Percentiles rank a stretch among this genome's conserved stretches.
phyloP scores from a whole-genome alignment of 225 moss, liverwort and hornwort species.

The Polytrichum commune region DNA sequence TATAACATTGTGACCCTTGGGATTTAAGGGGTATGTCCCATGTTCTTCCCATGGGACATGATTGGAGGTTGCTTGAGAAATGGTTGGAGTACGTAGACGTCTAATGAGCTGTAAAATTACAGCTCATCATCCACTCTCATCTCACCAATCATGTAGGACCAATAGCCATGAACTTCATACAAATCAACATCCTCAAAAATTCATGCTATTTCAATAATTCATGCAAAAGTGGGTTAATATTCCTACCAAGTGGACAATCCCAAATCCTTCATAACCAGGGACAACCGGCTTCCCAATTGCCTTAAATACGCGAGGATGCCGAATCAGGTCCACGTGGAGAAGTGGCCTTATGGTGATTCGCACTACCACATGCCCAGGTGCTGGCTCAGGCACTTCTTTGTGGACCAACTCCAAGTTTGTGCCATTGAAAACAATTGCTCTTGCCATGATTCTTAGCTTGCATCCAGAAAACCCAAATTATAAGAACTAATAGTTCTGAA shows the following conservation, averaged over 20 bases:
- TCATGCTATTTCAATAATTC: background rate
- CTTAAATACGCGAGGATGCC: background rate
- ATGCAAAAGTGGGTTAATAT: background rate
- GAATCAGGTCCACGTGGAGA: conserved; percentile 12
- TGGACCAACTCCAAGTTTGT: conserved; percentile 15
- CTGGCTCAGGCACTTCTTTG: conserved; percentile 16
- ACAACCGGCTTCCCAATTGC: conserved; percentile 9
- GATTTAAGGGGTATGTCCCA: too few species aligned
- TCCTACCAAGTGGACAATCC: conserved; percentile 27
- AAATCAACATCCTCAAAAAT: background rate
- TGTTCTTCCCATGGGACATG: too few species aligned
- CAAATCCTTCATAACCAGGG: conserved; percentile 34
- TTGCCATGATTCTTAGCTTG: conserved; percentile 10
- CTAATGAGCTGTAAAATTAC: too few species aligned
- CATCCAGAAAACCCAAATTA: too few species aligned
- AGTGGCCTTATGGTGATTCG: conserved; percentile 26
- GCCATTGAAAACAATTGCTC: conserved; percentile 10
- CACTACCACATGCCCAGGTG: conserved; percentile 24
- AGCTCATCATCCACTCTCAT: too few species aligned
- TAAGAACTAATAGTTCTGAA: too few species aligned
- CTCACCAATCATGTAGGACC: too few species aligned
- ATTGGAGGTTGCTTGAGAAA: too few species aligned
- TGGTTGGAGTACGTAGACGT: too few species aligned
- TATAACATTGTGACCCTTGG: too few species aligned
- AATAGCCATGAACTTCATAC: background rate